A percentile compares a stretch with the other conserved stretches of the same genome.
Evolutionary conservation across 306 rosid genomes (phyloP).

Genomic region (Vachellia collinsii): DNA sequence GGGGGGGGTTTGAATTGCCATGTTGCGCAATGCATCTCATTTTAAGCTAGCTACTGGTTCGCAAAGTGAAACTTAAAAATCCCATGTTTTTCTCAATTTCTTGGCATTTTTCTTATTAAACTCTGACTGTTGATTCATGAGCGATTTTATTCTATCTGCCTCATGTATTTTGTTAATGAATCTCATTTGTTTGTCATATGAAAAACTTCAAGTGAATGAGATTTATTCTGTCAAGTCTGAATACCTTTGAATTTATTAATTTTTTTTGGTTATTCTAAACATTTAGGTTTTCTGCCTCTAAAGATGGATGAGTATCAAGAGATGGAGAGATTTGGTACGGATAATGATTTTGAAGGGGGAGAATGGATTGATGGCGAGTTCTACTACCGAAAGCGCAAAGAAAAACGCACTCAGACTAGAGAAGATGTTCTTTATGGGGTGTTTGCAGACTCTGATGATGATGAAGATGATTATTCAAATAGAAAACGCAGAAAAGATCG

Average conservation of each 20-base stretch:
- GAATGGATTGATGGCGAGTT: slow-evolving; percentile 78
- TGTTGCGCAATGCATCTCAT: neutral
- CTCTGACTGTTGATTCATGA: neutral
- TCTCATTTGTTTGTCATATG: neutral
- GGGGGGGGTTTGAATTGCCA: neutral
- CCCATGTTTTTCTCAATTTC: neutral
- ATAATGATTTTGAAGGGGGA: slow-evolving; percentile 79
- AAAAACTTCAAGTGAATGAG: neutral
- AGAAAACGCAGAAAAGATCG: slow-evolving; percentile 65
- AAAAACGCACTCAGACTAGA: slow-evolving; percentile 71
- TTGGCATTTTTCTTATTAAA: neutral
- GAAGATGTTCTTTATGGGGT: slow-evolving; percentile 77
- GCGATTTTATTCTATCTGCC: neutral
- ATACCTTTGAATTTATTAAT: neutral
- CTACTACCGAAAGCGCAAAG: slow-evolving; percentile 66
- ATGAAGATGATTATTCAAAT: slow-evolving; percentile 50
- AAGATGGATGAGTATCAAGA: slow-evolving; percentile 87
- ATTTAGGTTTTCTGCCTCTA: slow-evolving; percentile 13
- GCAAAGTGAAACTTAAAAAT: neutral
- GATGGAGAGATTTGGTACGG: slow-evolving; percentile 81
- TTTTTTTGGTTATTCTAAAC: neutral
- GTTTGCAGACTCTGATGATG: slow-evolving; percentile 60
- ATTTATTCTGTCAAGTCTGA: neutral
- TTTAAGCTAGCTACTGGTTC: neutral
- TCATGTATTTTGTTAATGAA: neutral